Evolutionary conservation across 192 early-diverging fungal genomes (phyloP), one percentile per base, ranked within the genome.

Genomic region (Backusella luteola): DNA sequence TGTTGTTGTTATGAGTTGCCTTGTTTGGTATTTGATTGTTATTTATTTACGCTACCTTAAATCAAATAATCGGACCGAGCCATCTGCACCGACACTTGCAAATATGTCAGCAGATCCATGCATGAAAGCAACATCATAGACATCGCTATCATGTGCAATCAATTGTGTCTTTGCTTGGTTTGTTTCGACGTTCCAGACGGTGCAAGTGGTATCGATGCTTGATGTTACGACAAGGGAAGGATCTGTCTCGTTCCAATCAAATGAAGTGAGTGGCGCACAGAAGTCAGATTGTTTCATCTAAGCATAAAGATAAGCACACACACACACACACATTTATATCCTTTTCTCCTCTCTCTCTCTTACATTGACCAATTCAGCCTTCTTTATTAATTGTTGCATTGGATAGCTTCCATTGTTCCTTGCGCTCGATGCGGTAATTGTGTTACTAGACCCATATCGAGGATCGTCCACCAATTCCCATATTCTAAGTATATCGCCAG

Each of bases 201-300:
- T 99, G 80, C 98, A 99, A n/a, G 98, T 99, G 1, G 98, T 99
- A 81, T 99, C 98, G 66, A 99, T 97, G 74, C 92, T 94, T 42
- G 93, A 93, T 6, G 98, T 97, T 5, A 99, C 95, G 69, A 96
- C 86, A 42, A 97, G 79, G 14, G 89, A 84, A 15, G 96, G 93
- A 79, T 98, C 93, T 6, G 87, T 84, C 77, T 93, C 91, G 83
- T 96, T 98, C 97, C 98, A 99, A 85, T 99, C 98, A 79, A 99
- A 96, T 6, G 95, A 94, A 8, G 98, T 98, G 23, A 99, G 79
- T 14, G 97, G 98, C 0, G 97, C 96, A 42, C 89, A 89, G 72
- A 92, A 93, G 67, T 97, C 95, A 17, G 91, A 89, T 79, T 90
- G 82, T 68, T 88, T 87, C 15, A 86, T 82, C 59, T 89, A 42